Conservation (phyloP, 805 yeast species). For the Wickerhamiella sergipiensis region DNA sequence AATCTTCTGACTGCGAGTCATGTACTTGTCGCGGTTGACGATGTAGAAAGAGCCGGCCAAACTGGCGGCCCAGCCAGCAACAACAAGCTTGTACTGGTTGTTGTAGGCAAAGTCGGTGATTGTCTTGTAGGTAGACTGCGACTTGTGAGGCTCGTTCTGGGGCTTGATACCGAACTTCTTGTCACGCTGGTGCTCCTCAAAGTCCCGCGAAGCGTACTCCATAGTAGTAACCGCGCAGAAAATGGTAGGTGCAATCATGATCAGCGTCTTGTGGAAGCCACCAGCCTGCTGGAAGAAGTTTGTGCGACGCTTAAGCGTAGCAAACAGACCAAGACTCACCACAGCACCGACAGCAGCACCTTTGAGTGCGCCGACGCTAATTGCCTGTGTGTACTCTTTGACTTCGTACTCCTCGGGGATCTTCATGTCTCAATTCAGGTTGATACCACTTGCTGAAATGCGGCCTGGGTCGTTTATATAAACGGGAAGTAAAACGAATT, state of each 20-base stretch:
- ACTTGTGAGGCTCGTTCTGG: background rate
- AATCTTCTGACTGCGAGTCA: constrained; percentile 67
- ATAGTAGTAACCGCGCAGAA: constrained; percentile 47
- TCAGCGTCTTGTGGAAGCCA: constrained; percentile 35
- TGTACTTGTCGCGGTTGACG: constrained; percentile 59
- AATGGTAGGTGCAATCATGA: constrained; percentile 54
- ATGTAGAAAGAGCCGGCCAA: constrained; percentile 66
- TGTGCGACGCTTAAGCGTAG: constrained; percentile 32
- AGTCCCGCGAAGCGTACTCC: constrained; percentile 53
- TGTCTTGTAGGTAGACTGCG: background rate
- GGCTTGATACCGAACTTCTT: constrained; percentile 19
- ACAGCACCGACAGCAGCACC: constrained; percentile 44
- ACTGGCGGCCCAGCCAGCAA: constrained; percentile 70
- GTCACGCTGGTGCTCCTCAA: constrained; percentile 48
- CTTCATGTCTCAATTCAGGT: background rate
- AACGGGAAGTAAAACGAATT: background rate
- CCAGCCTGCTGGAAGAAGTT: constrained; percentile 12
- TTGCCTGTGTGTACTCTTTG: constrained; percentile 45
- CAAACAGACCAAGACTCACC: constrained; percentile 37
- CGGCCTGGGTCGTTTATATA: background rate
- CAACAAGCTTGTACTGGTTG: constrained; percentile 33
- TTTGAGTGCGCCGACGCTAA: constrained; percentile 43
- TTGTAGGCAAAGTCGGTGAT: background rate
- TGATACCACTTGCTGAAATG: background rate
- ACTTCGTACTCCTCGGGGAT: constrained; percentile 36